Percentiles rank a stretch among this genome's conserved stretches.
phyloP scores from a whole-genome alignment of 257 asterid species.

The Anisodus acutangulus region DNA sequence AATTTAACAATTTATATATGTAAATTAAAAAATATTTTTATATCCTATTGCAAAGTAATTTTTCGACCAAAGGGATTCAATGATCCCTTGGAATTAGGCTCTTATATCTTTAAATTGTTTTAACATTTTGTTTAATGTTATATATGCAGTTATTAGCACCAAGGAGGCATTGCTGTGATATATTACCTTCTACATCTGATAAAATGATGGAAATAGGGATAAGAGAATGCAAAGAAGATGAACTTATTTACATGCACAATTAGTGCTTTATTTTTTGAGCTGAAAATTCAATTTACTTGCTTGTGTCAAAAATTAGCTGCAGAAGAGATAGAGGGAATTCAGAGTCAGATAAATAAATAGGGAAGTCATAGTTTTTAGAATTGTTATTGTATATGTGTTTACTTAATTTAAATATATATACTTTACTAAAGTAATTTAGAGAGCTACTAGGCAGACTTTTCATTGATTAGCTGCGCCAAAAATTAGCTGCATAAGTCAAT shows the following conservation, averaged over 20 bases:
- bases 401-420: not conserved
- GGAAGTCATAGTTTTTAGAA: not conserved
- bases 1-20: not conserved
- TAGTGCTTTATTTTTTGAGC: not conserved
- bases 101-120: not conserved
- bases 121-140: not conserved
- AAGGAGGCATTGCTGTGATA: constrained; percentile 22
- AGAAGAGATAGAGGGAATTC: not conserved
- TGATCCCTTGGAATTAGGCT: not conserved
- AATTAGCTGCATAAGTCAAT: no score
- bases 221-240: constrained; percentile 22
- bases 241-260: constrained; percentile 18
- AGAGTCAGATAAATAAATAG: not conserved
- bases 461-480: no score
- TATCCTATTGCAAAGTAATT: not conserved
- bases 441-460: not conserved
- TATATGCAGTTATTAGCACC: constrained; percentile 24
- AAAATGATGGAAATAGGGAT: constrained; percentile 17
- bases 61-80: not conserved
- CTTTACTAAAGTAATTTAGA: not conserved
- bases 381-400: not conserved
- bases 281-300: not conserved
- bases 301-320: not conserved
- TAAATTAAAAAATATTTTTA: no score
- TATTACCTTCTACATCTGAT: constrained; percentile 18